Evolutionary conservation across 106 monocot species (phyloP).

Genomic region (Platanthera zijinensis): DNA sequence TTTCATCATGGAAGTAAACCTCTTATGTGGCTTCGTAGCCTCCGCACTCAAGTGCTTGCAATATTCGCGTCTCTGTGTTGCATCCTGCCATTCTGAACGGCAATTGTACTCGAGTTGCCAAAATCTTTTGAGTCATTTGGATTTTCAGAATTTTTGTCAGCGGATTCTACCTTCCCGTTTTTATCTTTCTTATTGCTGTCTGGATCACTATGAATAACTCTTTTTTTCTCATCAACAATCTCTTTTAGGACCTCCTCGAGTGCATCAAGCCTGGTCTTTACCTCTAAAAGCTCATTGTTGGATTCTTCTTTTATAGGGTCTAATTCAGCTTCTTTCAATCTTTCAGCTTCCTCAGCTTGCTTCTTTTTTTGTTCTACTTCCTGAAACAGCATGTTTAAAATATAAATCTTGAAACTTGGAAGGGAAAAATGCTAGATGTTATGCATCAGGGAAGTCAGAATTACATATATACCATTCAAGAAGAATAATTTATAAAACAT

Average conservation of each 20-base stretch:
- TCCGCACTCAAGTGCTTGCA: neutral
- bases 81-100: neutral
- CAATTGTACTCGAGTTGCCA: neutral
- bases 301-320: constrained; percentile 18
- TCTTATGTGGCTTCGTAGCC: neutral
- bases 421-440: neutral
- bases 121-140: neutral
- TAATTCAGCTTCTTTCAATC: constrained; percentile 32
- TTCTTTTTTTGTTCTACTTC: constrained; percentile 62
- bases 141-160: constrained; percentile 6
- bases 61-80: neutral
- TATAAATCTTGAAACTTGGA: constrained; percentile 2
- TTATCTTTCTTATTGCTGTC: constrained; percentile 6
- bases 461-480: neutral
- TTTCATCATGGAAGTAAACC: too few relatives aligned
- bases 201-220: constrained; percentile 6
- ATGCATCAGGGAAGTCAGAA: neutral
- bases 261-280: constrained; percentile 52
- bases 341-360: constrained; percentile 37
- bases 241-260: constrained; percentile 62
- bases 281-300: constrained; percentile 30
- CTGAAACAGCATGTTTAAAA: constrained; percentile 17
- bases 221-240: constrained; percentile 45
- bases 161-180: neutral
- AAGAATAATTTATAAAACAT: neutral